Base-by-base conservation (phyloP, 495 filamentous ascomycete genomes). In the Lophiotrema nucula region DNA sequence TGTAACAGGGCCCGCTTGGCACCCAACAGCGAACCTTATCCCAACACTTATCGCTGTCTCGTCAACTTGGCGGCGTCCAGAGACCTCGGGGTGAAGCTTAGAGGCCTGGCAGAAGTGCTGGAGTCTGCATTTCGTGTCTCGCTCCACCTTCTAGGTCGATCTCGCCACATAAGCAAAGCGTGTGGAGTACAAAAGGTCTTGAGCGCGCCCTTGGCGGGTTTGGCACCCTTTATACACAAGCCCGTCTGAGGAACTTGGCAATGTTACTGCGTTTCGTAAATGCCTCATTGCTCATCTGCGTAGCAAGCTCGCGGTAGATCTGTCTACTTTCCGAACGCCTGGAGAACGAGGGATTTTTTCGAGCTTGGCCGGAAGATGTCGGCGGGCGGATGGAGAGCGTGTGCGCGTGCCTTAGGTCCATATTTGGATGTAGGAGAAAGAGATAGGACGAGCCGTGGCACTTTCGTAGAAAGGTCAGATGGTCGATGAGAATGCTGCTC, bases 171-270 rank as follows among this genome's bases (percentile, higher is more conserved):
- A 35, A 35, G 31, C 31, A 35, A n/a, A n/a, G n/a, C n/a, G n/a
- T n/a, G n/a, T n/a, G n/a, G n/a, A n/a, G n/a, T n/a, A 35, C 31
- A 35, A 35, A 15, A 35, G 31, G 31, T 35, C 15, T 15, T 15
- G 19, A 43, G 19, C 19, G 6, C 19, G 39, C 39, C 18, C 39
- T 43, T 21, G 11, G 10, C 10, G 10, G 11, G 39, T 10, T 43
- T 43, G 39, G 39, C 39, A 18, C 19, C 19, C 39, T 43, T 43
- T 43, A 43, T 43, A 35, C 31, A 35, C 39, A 21, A 43, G 39
- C 6, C 11, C 39, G 10, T 8, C 19, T 12, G 11, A 21, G 39
- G 10, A 6, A 43, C 19, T 12, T 43, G 39, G 10, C 11, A 6
- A 12, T 35, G 19, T 43, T 43, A 10, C 15, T 8, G 15, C 8